Conservation (phyloP, 2,329 filamentous ascomycete genomes). For the Arthrobotrys musiformis region DNA sequence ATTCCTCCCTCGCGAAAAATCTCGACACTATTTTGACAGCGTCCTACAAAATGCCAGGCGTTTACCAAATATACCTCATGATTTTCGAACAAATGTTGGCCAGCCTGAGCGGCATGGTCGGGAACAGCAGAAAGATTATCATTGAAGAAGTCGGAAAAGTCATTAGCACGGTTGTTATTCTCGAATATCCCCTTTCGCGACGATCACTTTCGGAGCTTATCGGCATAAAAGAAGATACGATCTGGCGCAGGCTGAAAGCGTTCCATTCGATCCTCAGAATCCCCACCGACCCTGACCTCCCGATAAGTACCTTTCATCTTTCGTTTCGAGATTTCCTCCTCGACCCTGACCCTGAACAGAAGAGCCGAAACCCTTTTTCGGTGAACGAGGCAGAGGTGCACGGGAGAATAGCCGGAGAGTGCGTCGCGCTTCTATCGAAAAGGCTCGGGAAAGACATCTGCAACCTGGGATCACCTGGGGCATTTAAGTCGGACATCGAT, state of each 20-base stretch:
- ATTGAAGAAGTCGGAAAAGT: not conserved
- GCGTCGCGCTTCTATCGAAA: slow-evolving; percentile 62
- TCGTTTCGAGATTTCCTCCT: slow-evolving; percentile 60
- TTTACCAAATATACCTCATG: slow-evolving; percentile 13
- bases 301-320: slow-evolving; percentile 12
- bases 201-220: slow-evolving; percentile 7
- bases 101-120: not conserved
- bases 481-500: slow-evolving; percentile 50
- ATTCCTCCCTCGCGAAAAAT: not conserved
- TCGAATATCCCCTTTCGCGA: slow-evolving; percentile 4
- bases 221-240: not conserved
- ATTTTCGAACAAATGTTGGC: slow-evolving; percentile 6
- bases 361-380: slow-evolving; percentile 61
- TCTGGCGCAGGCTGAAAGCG: not conserved
- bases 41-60: not conserved
- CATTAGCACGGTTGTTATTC: slow-evolving; percentile 18
- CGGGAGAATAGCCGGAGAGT: slow-evolving; percentile 60
- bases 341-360: slow-evolving; percentile 57
- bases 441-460: slow-evolving; percentile 58
- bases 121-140: not conserved
- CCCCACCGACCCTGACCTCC: not conserved
- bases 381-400: slow-evolving; percentile 62
- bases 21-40: not conserved
- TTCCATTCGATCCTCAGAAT: slow-evolving; percentile 30
- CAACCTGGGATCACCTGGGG: not conserved